Evolutionary conservation across 106 monocot genomes (phyloP).

Genomic region (Acanthochlamys bracteata): DNA sequence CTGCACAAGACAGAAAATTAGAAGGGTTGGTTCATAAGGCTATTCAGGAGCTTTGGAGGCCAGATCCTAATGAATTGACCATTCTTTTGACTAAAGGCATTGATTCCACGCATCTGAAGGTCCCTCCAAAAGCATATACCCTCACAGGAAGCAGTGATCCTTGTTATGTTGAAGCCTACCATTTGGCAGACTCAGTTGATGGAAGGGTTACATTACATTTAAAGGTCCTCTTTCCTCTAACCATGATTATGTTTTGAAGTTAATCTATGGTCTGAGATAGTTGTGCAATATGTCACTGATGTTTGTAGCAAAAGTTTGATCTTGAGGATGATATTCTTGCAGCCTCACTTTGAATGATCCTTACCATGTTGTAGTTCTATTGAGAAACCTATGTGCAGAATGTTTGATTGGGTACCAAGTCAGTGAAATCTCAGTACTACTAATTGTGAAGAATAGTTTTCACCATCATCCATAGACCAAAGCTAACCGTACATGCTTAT

Average conservation of each 20-base stretch:
- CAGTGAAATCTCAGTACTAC: too few relatives aligned
- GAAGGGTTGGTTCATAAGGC: constrained; percentile 97
- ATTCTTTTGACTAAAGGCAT: constrained; percentile 74
- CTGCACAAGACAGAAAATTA: constrained; percentile 93
- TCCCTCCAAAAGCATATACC: constrained; percentile 61
- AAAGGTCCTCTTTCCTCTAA: constrained; percentile 40
- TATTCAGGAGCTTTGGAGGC: constrained; percentile 97
- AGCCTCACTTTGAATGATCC: too few relatives aligned
- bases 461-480: too few relatives aligned
- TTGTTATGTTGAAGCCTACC: constrained; percentile 95
- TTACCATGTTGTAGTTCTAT: too few relatives aligned
- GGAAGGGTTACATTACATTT: constrained; percentile 90
- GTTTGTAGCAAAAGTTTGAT: too few relatives aligned
- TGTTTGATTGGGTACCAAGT: too few relatives aligned
- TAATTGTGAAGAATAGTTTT: too few relatives aligned
- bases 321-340: too few relatives aligned
- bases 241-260: neutral
- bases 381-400: too few relatives aligned
- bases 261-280: neutral
- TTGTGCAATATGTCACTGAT: neutral
- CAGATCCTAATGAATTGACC: constrained; percentile 76
- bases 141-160: constrained; percentile 93
- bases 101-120: constrained; percentile 63
- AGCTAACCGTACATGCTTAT: too few relatives aligned
- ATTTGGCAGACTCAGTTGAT: constrained; percentile 88